Percentiles rank a stretch among this genome's conserved stretches.
These are phyloP conservation scores for Colletotrichum tabaci DNA, from an alignment of 2,329 filamentous ascomycete species.

Conservation along the genomic window DNA sequence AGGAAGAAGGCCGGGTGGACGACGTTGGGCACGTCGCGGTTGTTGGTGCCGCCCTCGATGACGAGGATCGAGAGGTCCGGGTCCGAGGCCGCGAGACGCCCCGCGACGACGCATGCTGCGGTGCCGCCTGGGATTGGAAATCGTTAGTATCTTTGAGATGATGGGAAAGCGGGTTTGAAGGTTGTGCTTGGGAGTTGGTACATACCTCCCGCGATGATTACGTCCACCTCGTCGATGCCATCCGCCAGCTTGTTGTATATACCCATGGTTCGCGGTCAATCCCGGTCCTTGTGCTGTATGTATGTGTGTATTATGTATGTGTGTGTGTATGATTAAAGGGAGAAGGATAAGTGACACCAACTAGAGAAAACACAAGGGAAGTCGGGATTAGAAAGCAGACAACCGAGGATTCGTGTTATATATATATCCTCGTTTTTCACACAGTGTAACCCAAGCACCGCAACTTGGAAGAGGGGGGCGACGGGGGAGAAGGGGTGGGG, in stretches of 20 bases:
- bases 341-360: too few relatives aligned
- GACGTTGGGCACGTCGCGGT: conserved; percentile 63
- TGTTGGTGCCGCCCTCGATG: conserved; percentile 69
- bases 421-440: background rate
- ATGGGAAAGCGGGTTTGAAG: fast-evolving
- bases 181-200: too few relatives aligned
- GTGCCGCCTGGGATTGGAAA: conserved; percentile 56
- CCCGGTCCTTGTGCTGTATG: too few relatives aligned
- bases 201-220: conserved; percentile 65
- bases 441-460: background rate
- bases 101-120: conserved; percentile 64
- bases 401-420: conserved; percentile 5
- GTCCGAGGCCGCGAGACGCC: conserved; percentile 64
- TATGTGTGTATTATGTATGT: too few relatives aligned
- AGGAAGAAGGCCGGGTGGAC: conserved; percentile 67
- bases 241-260: conserved; percentile 47
- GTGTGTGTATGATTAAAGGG: too few relatives aligned
- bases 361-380: background rate
- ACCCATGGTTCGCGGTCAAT: conserved; percentile 44
- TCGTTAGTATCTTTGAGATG: background rate
- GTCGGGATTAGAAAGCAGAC: background rate
- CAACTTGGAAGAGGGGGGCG: background rate
- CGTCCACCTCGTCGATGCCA: conserved; percentile 61
- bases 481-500: background rate
- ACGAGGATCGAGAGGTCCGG: conserved; percentile 65